A percentile compares a stretch with the other conserved stretches of the same genome.
Conservation (phyloP, 2,329 filamentous ascomycete species). For the Cryphonectria naterciae region DNA sequence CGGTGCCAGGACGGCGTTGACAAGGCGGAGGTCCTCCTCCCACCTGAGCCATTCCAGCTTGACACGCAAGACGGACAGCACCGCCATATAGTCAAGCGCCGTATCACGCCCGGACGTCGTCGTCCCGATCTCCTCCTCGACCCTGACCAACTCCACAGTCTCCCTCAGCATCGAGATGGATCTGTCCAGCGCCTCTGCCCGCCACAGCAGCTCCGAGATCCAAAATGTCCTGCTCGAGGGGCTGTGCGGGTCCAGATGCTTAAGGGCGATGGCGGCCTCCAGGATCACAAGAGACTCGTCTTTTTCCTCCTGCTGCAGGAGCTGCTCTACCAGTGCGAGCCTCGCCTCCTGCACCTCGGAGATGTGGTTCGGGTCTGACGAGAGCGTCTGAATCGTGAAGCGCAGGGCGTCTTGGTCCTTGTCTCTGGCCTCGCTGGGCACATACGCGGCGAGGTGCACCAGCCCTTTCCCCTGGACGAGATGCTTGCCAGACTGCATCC, state of each 20-base stretch:
- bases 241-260: conserved; percentile 1
- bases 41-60: conserved; percentile 13
- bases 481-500: conserved; percentile 6
- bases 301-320: not conserved
- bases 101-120: not conserved
- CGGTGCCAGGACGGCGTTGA: not conserved
- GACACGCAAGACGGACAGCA: conserved; percentile 5
- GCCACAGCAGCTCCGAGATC: conserved; percentile 20
- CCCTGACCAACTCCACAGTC: not conserved
- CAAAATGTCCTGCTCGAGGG: conserved; percentile 12
- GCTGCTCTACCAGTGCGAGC: conserved; percentile 14
- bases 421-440: conserved; percentile 15
- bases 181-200: not conserved
- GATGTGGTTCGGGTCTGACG: not conserved
- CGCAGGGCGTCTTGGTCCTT: conserved; percentile 14
- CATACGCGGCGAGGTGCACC: conserved; percentile 1
- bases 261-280: not conserved
- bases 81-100: not conserved
- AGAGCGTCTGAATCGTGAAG: not conserved
- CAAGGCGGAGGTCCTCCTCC: conserved; percentile 8
- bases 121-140: not conserved
- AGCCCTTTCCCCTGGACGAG: not conserved
- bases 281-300: not conserved
- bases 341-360: conserved; percentile 16
- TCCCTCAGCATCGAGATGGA: conserved; percentile 13